Evolutionary conservation across 164 flowering plant genomes (phyloP).

Genomic region (Piper betle): DNA sequence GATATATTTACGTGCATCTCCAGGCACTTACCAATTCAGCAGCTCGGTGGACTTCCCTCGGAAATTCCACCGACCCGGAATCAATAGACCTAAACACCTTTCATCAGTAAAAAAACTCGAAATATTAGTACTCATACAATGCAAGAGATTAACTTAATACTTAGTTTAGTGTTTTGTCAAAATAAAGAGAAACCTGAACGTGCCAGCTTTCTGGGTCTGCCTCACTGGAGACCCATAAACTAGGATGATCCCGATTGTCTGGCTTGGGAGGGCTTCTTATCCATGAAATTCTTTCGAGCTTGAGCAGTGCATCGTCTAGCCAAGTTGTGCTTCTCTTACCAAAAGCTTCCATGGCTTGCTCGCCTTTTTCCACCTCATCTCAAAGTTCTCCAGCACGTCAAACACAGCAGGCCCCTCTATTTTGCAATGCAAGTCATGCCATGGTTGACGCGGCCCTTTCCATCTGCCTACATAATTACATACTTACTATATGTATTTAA

Average conservation of each 20-base stretch:
- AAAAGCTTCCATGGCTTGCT: constrained; percentile 49
- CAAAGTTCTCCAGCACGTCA: constrained; percentile 62
- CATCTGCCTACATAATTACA: constrained; percentile 18
- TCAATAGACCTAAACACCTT: constrained; percentile 75
- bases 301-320: constrained; percentile 68
- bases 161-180: not conserved
- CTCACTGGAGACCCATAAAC: constrained; percentile 19
- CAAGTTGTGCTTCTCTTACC: constrained; percentile 41
- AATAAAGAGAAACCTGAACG: constrained; percentile 30
- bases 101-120: not conserved
- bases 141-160: not conserved
- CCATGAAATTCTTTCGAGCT: constrained; percentile 70
- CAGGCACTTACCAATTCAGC: constrained; percentile 30
- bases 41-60: constrained; percentile 43
- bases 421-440: constrained; percentile 84
- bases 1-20: not conserved
- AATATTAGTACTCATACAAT: not conserved
- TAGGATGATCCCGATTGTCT: constrained; percentile 19
- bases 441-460: constrained; percentile 64
- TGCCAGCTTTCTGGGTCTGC: constrained; percentile 43
- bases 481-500: not conserved
- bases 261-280: constrained; percentile 36
- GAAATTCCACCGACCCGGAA: constrained; percentile 79
- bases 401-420: constrained; percentile 82
- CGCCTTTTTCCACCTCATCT: constrained; percentile 70